Base-by-base conservation (phyloP, 495 filamentous ascomycete species). In the Penicillium verhagenii region DNA sequence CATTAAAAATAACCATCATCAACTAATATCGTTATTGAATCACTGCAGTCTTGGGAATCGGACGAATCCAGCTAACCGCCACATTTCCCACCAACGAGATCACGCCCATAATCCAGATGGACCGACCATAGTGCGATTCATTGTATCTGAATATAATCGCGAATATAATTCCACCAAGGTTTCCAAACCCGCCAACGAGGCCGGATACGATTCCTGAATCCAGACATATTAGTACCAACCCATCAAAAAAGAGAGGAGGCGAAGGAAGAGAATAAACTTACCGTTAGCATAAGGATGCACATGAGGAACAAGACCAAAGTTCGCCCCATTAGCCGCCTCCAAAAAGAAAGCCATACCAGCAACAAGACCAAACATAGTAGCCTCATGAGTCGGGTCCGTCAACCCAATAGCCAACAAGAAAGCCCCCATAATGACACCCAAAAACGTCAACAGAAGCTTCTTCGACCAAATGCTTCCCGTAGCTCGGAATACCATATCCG, bases 121-220 rank as follows among this genome's bases (percentile, higher is more conserved):
- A 82, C 63, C 78, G 82, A 2, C 77, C 80, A 54, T 92, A 96
- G 52, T 86, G 64, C 0, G 64, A 75, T 2, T 83, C 84, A 44
- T 79, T 79, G 69, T 92, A 94, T 50, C 92, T 76, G 76, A 96
- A 94, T 55, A 96, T 83, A 48, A 96, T 82, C 16, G 89, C 85
- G 67, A 95, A 96, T 52, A 94, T 76, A 33, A 96, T 86, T 18
- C 92, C 92, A 1, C 92, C 92, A 6, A 96, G 61, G 57, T 96
- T 96, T 2, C 92, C 92, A 11, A 82, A 74, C 0, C 87, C 91
- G 7, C 92, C 92, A 11, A 90, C 86, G 40, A 86, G 68, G 16
- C 92, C 91, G 10, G 85, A 87, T 19, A 96, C 77, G 50, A 95
- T 82, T 46, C 82, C 79, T 83, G 75, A 56, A 75, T 7, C 2